A percentile compares a stretch with the other conserved stretches of the same genome.
Evolutionary conservation across 2,329 filamentous ascomycete species (phyloP).

Genomic region (Aspergillus felis): DNA sequence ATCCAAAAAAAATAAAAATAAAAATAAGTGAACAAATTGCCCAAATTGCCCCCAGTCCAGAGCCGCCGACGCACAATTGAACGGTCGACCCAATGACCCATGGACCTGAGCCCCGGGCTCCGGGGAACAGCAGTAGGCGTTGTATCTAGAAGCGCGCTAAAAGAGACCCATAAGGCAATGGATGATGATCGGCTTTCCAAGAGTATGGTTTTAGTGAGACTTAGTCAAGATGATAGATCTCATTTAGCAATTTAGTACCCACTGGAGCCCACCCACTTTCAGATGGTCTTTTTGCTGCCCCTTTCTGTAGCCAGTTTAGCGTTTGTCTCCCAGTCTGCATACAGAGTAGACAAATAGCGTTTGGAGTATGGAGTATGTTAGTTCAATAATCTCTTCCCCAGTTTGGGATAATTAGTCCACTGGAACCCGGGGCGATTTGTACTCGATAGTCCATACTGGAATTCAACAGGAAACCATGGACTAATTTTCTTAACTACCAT

Average conservation of each 20-base stretch:
- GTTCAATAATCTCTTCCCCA: neutral
- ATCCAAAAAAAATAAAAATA: neutral
- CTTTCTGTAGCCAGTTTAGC: neutral
- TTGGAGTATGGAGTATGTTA: neutral
- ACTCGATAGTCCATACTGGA: neutral
- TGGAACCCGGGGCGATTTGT: neutral
- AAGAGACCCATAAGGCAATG: slow-evolving; percentile 24
- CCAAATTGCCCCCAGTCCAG: slow-evolving; percentile 10
- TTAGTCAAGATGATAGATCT: slow-evolving; percentile 39
- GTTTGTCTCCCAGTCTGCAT: neutral
- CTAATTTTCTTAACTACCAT: neutral
- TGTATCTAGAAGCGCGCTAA: slow-evolving; percentile 30
- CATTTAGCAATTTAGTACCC: slow-evolving; percentile 9
- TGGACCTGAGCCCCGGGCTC: slow-evolving; percentile 30
- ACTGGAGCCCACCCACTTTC: neutral
- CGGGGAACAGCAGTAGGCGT: slow-evolving; percentile 31
- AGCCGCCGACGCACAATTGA: slow-evolving; percentile 22
- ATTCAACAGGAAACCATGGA: neutral
- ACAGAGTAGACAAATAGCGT: too few relatives aligned
- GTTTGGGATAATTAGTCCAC: neutral
- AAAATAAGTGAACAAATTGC: slow-evolving; percentile 9
- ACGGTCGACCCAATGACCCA: slow-evolving; percentile 21
- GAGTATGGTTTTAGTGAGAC: slow-evolving; percentile 31
- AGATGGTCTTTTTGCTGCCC: neutral
- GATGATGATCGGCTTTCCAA: slow-evolving; percentile 35